Percentiles rank a stretch among this genome's conserved stretches.
Conservation (phyloP, 2,329 filamentous ascomycete species). For the Coniochaeta sp. region DNA sequence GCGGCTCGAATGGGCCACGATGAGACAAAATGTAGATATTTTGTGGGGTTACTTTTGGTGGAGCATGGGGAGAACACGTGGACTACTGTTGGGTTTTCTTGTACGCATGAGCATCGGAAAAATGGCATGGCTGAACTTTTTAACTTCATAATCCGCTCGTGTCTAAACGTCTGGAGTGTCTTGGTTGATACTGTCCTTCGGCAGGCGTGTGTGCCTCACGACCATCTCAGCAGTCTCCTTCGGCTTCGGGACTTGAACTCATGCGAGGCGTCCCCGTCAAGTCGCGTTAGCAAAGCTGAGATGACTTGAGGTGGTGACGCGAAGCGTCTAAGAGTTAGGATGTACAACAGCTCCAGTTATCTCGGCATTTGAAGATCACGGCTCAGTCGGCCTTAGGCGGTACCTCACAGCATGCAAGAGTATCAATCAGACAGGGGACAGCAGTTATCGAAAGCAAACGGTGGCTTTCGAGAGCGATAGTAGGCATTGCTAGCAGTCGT, state of each 20-base stretch:
- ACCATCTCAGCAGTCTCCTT: not conserved
- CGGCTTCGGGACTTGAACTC: too few species aligned
- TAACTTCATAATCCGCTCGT: not conserved
- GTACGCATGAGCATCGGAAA: constrained; percentile 1
- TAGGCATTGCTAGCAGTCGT: too few species aligned
- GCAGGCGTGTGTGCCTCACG: not conserved
- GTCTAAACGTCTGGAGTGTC: not conserved
- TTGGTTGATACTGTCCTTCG: not conserved
- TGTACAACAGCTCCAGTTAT: too few species aligned
- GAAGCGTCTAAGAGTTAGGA: too few species aligned
- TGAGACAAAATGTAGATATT: constrained; percentile 2
- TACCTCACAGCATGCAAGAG: too few species aligned
- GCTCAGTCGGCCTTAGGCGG: too few species aligned
- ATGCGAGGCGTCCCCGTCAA: not conserved
- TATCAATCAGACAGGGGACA: too few species aligned
- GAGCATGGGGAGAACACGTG: not conserved
- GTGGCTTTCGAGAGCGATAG: too few species aligned
- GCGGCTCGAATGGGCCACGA: not conserved
- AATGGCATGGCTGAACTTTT: not conserved
- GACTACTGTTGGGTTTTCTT: not conserved
- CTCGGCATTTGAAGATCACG: too few species aligned
- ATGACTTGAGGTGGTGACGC: too few species aligned
- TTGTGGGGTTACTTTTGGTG: not conserved
- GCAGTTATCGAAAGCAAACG: too few species aligned
- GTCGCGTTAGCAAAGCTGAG: not conserved